Evolutionary conservation across 2,329 filamentous ascomycete species (phyloP), one percentile per base, ranked within the genome.

Genomic region (Metarhizium sp.): DNA sequence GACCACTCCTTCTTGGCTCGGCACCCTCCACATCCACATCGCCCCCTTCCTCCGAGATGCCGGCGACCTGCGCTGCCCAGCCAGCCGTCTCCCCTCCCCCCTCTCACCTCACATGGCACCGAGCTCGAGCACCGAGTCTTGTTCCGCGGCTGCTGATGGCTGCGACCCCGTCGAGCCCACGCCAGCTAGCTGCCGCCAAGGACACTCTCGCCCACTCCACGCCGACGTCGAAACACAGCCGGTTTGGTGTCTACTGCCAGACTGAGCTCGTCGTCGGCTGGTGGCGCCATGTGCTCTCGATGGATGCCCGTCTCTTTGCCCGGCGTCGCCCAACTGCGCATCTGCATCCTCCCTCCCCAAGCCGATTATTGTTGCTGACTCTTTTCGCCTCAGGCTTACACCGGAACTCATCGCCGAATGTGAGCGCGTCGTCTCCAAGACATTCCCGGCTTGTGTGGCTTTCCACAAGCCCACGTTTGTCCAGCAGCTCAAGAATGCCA

Each of bases 391-490:
- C 62, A 75, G 73, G 61, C 67, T 84, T 52, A 81, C 79, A 8
- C 79, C 80, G 52, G 80, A 84, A 65, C 71, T 82, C 58, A 72
- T 82, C 58, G 70, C 75, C 60, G 80, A 84, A 69, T 82, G 79
- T 66, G 80, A 84, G 69, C 75, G 80, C 56, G 79, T 83, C 64
- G 78, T 84, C 62, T 77, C 75, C 62, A 83, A 81, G 72, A 81
- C 79, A 14, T 75, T 83, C 61, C 80, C 80, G 43, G 79, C 80
- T 59, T 83, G 79, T 64, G 79, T 84, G 46, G 80, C 80, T 63
- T 84, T 84, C 65, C 80, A 84, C 71, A 83, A 82, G 70, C 80
- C 80, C 7, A 80, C 80, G 2, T 83, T 83, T 67, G 66, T 84
- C 38, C 78, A 81, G 67, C 80, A 82, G 64, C 73, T 84, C 52